Conservation (phyloP, 1,284 basidiomycete species). For the Veloboletus limbatus region DNA sequence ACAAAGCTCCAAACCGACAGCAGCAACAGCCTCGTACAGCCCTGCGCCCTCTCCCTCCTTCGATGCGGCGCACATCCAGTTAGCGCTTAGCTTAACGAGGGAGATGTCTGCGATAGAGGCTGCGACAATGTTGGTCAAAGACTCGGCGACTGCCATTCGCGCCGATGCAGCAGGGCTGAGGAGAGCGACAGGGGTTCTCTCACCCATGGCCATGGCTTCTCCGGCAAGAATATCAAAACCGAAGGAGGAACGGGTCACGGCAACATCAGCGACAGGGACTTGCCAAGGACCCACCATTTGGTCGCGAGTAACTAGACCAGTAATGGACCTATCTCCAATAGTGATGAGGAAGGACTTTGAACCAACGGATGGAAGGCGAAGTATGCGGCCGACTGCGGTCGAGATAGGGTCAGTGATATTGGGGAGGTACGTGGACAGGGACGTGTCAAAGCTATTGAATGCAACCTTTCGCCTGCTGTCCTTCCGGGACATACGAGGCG, state of each 20-base stretch:
- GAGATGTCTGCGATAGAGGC: constrained; percentile 72
- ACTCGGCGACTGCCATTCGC: constrained; percentile 94
- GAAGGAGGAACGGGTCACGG: constrained; percentile 92
- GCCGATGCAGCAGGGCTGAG: constrained; percentile 87
- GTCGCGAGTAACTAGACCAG: constrained; percentile 92
- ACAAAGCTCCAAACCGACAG: constrained; percentile 93
- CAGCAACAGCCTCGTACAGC: constrained; percentile 90
- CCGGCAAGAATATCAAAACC: constrained; percentile 84
- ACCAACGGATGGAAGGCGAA: constrained; percentile 89
- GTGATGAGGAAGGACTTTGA: constrained; percentile 99
- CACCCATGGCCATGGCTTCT: constrained; percentile 98
- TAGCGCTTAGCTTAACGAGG: constrained; percentile 91
- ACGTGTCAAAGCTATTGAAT: constrained; percentile 68
- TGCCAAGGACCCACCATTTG: constrained; percentile 99
- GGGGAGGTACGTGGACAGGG: constrained; percentile 67
- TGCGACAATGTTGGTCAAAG: constrained; percentile 90
- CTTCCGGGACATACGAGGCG: constrained; percentile 86
- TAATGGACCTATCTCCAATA: constrained; percentile 94
- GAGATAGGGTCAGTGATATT: constrained; percentile 46
- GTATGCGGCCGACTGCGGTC: constrained; percentile 75
- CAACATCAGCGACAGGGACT: constrained; percentile 96
- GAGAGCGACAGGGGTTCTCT: constrained; percentile 91
- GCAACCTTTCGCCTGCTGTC: constrained; percentile 56
- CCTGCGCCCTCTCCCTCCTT: constrained; percentile 89
- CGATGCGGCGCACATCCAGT: constrained; percentile 98